Base-by-base conservation (phyloP, 768 basidiomycete genomes). In the Mycena amicta region DNA sequence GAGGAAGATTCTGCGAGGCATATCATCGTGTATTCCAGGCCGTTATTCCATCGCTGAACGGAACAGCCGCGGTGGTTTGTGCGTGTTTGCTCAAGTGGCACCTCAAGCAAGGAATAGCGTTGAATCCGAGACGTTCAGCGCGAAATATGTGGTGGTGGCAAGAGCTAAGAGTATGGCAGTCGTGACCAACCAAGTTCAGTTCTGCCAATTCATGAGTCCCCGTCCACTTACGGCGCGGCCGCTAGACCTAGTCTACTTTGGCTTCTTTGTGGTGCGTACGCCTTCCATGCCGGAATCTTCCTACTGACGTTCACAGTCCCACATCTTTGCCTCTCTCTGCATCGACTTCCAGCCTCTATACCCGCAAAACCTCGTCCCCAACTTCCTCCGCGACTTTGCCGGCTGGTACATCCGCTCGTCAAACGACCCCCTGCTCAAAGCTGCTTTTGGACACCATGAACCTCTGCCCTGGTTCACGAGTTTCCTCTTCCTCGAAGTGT, bases 301-400 rank as follows among this genome's bases (percentile, higher is more conserved):
- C 23, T 18, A 2, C 26, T 28, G 40, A 29, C 27, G 27, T 8
- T 18, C 18, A 8, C 53, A 79, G 78, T 74, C 86, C 1, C 92
- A 94, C 66, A 74, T 92, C 30, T 82, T 86, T 0, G 83, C 87
- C 3, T 85, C 91, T 3, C 65, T 93, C 6, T 66, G 87, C 26
- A 71, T 93, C 43, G 93, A 94, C 71, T 70, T 87, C 13, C 92
- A 93, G 71, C 73, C 82, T 6, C 56, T 94, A 33, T 87, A 85
- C 62, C 86, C 88, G 4, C 56, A 77, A 2, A 64, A 71, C 18
- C 62, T 84, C 5, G 71, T 88, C 13, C 88, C 90, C 0, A 41
- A 68, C 0, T 56, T 78, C 39, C 62, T 90, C 28, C 72, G 75
- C 22, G 64, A 66, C 12, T 68, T 89, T 13, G 74, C 80, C 0